Conservation (phyloP, 768 basidiomycete genomes). For the Serendipita sp. region DNA sequence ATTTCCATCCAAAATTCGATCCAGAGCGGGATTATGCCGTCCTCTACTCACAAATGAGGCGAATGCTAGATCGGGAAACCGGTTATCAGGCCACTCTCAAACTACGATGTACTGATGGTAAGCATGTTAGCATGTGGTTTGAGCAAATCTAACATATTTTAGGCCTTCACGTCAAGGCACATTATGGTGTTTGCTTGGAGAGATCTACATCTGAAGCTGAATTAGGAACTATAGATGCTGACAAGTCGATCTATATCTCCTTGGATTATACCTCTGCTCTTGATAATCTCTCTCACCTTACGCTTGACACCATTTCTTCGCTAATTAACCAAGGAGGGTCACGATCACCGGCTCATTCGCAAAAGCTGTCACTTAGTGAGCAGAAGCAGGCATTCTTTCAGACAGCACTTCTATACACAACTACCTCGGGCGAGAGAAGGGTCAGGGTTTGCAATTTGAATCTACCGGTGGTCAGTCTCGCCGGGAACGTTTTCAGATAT, state of each 20-base stretch:
- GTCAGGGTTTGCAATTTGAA: slow-evolving; percentile 81
- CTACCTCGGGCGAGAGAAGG: slow-evolving; percentile 53
- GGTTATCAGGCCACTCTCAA: slow-evolving; percentile 69
- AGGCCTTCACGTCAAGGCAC: slow-evolving; percentile 38
- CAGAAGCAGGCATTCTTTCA: slow-evolving; percentile 67
- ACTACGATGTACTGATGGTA: slow-evolving; percentile 76
- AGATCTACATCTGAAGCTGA: slow-evolving; percentile 50
- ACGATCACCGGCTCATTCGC: neutral
- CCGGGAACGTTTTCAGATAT: slow-evolving; percentile 81
- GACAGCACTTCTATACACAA: slow-evolving; percentile 77
- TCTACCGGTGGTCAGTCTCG: slow-evolving; percentile 60
- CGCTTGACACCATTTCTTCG: slow-evolving; percentile 3
- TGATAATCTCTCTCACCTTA: neutral
- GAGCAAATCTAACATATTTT: neutral
- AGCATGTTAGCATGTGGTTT: slow-evolving; percentile 8
- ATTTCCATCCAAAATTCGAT: slow-evolving; percentile 84
- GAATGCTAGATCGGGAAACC: slow-evolving; percentile 50
- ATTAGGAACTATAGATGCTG: slow-evolving; percentile 64
- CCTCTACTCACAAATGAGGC: slow-evolving; percentile 58
- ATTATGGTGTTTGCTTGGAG: slow-evolving; percentile 60
- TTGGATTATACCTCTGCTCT: slow-evolving; percentile 45
- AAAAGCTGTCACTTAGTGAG: slow-evolving; percentile 36
- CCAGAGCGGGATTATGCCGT: slow-evolving; percentile 44
- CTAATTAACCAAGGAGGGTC: neutral
- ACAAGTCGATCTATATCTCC: slow-evolving; percentile 60